Conservation (phyloP, 495 filamentous ascomycete species). For the Immersiella caudata region DNA sequence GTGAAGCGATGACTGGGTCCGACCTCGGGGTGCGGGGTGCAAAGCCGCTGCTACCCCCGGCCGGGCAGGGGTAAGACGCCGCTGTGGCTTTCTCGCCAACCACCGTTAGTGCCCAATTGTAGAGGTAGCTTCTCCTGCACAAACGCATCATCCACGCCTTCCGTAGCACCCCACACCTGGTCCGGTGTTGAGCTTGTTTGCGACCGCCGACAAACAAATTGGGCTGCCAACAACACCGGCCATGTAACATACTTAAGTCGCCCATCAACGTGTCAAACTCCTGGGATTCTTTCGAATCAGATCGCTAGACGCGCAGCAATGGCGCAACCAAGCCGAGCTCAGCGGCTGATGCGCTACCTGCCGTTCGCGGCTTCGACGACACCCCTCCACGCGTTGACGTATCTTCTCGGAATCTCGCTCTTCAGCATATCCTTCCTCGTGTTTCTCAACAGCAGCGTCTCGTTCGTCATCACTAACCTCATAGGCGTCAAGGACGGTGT, state of each 20-base stretch:
- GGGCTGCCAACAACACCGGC: neutral
- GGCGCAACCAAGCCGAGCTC: constrained; percentile 29
- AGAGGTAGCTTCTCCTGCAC: neutral
- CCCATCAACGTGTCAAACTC: neutral
- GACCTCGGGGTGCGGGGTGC: constrained; percentile 19
- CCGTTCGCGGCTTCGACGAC: constrained; percentile 64
- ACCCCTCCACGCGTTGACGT: constrained; percentile 74
- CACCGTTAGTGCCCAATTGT: neutral
- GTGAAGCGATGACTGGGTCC: constrained; percentile 13
- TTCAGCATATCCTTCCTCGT: constrained; percentile 98
- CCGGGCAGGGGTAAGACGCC: neutral
- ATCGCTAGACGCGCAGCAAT: constrained; percentile 14
- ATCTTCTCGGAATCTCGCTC: constrained; percentile 85
- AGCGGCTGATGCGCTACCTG: constrained; percentile 47
- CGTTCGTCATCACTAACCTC: constrained; percentile 91
- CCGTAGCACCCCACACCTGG: neutral
- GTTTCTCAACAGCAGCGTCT: constrained; percentile 91
- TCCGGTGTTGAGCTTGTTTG: neutral
- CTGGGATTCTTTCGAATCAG: neutral
- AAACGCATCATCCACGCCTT: neutral
- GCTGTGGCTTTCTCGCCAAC: constrained; percentile 5
- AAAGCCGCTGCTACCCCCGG: constrained; percentile 16
- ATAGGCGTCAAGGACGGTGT: constrained; percentile 75
- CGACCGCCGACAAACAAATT: neutral
- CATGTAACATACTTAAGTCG: neutral